A percentile compares a stretch with the other conserved stretches of the same genome.
Conservation (phyloP, 768 basidiomycete species). For the Mycena amicta region DNA sequence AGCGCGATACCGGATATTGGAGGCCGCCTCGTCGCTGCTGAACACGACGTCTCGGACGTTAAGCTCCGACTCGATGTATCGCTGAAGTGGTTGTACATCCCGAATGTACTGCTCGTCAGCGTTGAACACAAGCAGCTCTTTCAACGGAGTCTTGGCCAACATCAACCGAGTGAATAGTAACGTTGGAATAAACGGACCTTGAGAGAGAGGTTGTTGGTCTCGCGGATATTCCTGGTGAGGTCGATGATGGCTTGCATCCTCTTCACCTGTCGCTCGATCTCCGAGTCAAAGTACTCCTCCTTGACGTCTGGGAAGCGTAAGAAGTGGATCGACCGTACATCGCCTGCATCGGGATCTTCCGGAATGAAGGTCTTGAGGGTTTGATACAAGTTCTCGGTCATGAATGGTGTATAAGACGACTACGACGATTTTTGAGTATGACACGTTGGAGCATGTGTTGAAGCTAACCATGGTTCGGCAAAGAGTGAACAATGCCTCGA, state of each 20-base stretch:
- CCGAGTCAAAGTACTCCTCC: slow-evolving; percentile 91
- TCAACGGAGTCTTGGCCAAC: slow-evolving; percentile 79
- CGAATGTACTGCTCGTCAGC: slow-evolving; percentile 79
- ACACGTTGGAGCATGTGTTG: neutral
- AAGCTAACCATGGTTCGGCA: slow-evolving; percentile 87
- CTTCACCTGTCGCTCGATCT: slow-evolving; percentile 92
- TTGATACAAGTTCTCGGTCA: slow-evolving; percentile 97
- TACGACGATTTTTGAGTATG: slow-evolving; percentile 31
- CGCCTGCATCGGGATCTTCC: slow-evolving; percentile 65
- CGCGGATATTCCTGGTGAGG: slow-evolving; percentile 84
- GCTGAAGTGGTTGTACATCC: slow-evolving; percentile 81
- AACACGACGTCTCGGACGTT: slow-evolving; percentile 91
- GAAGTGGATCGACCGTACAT: slow-evolving; percentile 94
- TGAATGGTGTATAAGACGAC: slow-evolving; percentile 98
- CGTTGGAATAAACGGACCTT: slow-evolving; percentile 63
- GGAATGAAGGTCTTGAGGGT: slow-evolving; percentile 85
- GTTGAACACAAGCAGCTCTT: slow-evolving; percentile 93
- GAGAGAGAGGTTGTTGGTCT: slow-evolving; percentile 81
- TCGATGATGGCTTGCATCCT: slow-evolving; percentile 97
- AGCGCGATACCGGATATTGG: slow-evolving; percentile 88
- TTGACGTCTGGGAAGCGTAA: slow-evolving; percentile 90
- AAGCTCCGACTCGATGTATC: slow-evolving; percentile 92
- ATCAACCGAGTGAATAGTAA: slow-evolving; percentile 4
- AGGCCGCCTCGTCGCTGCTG: slow-evolving; percentile 82
- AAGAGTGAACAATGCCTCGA: slow-evolving; percentile 92